Conservation (phyloP, 495 filamentous ascomycete genomes). For the Neurospora sp. region DNA sequence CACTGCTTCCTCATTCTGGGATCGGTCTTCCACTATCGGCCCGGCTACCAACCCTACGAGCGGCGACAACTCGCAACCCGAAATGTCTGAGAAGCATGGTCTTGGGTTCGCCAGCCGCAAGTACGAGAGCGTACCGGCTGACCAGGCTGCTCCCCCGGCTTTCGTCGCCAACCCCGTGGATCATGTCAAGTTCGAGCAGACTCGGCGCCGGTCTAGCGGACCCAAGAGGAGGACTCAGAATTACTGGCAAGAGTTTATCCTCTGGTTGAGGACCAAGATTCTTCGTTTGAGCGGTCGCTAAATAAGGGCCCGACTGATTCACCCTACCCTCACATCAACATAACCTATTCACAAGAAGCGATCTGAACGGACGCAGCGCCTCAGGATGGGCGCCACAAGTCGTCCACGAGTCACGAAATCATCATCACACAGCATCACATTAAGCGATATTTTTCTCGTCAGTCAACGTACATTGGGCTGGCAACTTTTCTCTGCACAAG, state of each 20-base stretch:
- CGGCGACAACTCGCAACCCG: background rate
- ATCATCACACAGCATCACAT: background rate
- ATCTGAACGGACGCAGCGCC: background rate
- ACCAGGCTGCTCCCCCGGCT: constrained; percentile 16
- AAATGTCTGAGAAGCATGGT: constrained; percentile 13
- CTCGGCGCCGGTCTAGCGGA: constrained; percentile 23
- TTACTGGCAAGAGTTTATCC: constrained; percentile 43
- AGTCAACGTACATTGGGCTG: background rate
- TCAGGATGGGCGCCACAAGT: background rate
- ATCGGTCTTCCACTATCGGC: constrained; percentile 1
- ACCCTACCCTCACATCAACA: background rate
- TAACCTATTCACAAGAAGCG: background rate
- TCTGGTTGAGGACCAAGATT: constrained; percentile 45
- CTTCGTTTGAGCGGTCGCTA: constrained; percentile 27
- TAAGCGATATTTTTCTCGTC: background rate
- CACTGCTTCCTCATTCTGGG: background rate
- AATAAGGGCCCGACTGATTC: background rate
- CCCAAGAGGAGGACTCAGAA: constrained; percentile 45
- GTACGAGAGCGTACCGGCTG: constrained; percentile 28
- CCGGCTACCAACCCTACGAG: background rate
- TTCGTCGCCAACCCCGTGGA: constrained; percentile 16
- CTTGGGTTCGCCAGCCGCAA: constrained; percentile 31
- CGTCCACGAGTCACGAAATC: background rate
- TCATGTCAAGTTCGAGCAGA: constrained; percentile 25
- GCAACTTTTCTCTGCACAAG: background rate